Base-by-base conservation (phyloP, 345 rosid species). In the Nephelium lappaceum region DNA sequence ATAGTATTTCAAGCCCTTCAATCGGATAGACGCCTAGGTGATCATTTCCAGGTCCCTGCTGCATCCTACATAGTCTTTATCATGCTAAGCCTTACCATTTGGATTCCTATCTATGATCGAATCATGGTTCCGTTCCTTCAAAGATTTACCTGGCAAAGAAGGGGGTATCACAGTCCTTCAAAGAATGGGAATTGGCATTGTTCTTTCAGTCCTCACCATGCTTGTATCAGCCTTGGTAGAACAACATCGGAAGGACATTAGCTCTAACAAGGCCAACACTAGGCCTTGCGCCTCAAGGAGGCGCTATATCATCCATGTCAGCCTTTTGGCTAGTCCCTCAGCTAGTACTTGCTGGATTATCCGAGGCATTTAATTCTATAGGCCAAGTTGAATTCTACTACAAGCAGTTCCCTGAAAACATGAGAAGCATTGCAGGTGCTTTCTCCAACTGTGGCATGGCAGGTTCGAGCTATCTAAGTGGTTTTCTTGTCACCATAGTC, bases 1-100 rank as follows among this genome's bases (percentile, higher is more conserved):
- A 82, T 84, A 38, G 83, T 90, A 67, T 83, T 90, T 45, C 93
- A 92, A 57, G 90, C 93, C 10, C 83, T 87, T 36, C 95, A 90
- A 77, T 74, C 86, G 0, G 89, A 90, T 73, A 80, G 92, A 72
- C 73, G 73, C 14, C 74, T 86, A 1, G 88, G 91, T 11, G 74
- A 24, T 1, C 25, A 39, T 45, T 90, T 91, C 71, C 38, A 81
- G 77, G 80, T 91, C 19, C 93, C 95, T 4, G 91, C 93, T 0
- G 92, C 88, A 38, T 73, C 88, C 7, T 90, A 82, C 57, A 67
- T 81, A 2, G 89, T 91, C 39, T 89, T 89, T 79, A 63, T 81
- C 65, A 91, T 91, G 95, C 77, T 88, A 36, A 81, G 88, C 58
- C 75, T 89, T 72, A 86, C 87, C 53, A 53, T 84, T 11, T 91